Percentiles rank a stretch among this genome's conserved stretches.
These are phyloP conservation scores for Mediolabrus comicus DNA, from an alignment of 108 stramenopile genomes.

Conservation along the genomic window DNA sequence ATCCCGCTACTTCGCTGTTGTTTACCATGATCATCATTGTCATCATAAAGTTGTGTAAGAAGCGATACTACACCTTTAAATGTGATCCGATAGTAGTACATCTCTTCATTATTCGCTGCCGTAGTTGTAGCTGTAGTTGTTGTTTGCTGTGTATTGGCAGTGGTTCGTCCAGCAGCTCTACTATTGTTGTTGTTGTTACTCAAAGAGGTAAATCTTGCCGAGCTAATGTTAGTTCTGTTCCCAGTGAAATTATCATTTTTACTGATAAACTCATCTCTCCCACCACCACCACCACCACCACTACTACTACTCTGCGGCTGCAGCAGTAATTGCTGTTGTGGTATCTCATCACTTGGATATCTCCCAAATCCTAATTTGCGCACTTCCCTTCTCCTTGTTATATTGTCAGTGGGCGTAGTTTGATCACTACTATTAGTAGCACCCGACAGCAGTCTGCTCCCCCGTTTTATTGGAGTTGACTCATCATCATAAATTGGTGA, in stretches of 20 bases:
- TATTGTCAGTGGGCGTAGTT: neutral
- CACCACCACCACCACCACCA: neutral
- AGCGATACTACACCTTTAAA: constrained; percentile 72
- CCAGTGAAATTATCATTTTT: no score
- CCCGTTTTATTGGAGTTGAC: neutral
- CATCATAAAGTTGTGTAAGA: constrained; percentile 25
- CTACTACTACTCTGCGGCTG: neutral
- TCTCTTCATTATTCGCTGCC: neutral
- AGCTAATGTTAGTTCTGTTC: no score
- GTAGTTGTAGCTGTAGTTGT: neutral
- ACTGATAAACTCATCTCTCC: neutral
- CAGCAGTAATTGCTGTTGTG: no score
- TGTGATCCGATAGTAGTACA: constrained; percentile 64
- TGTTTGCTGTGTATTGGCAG: neutral
- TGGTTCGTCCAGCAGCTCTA: no score
- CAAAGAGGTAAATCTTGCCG: no score
- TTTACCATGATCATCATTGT: neutral
- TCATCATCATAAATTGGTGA: neutral
- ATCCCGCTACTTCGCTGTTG: constrained; percentile 45
- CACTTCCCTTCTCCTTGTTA: neutral
- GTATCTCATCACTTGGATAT: neutral
- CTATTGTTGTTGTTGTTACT: no score
- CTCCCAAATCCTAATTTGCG: neutral
- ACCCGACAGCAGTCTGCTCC: neutral
- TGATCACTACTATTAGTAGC: neutral